Conservation (phyloP, 129 eudicot genomes). For the Solidago caesia region DNA sequence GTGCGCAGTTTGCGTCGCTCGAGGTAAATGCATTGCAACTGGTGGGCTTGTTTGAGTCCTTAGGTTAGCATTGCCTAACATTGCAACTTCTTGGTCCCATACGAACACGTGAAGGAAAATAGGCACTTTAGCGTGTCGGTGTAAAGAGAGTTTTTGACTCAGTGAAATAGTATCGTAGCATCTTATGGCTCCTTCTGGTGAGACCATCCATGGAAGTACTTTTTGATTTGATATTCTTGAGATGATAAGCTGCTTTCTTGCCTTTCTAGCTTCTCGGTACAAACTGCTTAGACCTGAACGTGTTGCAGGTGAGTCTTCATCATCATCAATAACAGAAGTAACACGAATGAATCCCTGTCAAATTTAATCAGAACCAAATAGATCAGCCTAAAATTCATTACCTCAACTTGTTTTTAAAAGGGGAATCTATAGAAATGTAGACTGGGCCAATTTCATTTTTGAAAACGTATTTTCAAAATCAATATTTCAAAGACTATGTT, state of each 20-base stretch:
- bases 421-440: too few relatives aligned
- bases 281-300: conserved; percentile 70
- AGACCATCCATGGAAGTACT: conserved; percentile 92
- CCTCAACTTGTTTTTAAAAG: neutral
- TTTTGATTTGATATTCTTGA: conserved; percentile 73
- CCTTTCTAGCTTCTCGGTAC: conserved; percentile 54
- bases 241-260: conserved; percentile 54
- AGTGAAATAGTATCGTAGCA: conserved; percentile 89
- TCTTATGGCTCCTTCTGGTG: conserved; percentile 69
- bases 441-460: too few relatives aligned
- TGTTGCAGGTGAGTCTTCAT: conserved; percentile 59
- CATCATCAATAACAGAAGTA: conserved; percentile 55
- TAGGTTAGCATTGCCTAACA: conserved; percentile 41
- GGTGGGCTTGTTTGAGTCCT: conserved; percentile 41
- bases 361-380: neutral
- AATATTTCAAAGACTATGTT: too few relatives aligned
- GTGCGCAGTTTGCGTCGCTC: conserved; percentile 33
- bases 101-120: conserved; percentile 58
- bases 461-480: too few relatives aligned
- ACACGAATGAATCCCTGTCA: conserved; percentile 83
- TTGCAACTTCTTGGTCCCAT: conserved; percentile 53
- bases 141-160: conserved; percentile 86
- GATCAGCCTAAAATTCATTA: neutral
- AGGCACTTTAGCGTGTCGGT: conserved; percentile 65
- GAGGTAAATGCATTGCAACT: conserved; percentile 27